These are phyloP conservation scores for Diplodia mutila DNA, from an alignment of 2,329 filamentous ascomycete species.

Conservation along the genomic window DNA sequence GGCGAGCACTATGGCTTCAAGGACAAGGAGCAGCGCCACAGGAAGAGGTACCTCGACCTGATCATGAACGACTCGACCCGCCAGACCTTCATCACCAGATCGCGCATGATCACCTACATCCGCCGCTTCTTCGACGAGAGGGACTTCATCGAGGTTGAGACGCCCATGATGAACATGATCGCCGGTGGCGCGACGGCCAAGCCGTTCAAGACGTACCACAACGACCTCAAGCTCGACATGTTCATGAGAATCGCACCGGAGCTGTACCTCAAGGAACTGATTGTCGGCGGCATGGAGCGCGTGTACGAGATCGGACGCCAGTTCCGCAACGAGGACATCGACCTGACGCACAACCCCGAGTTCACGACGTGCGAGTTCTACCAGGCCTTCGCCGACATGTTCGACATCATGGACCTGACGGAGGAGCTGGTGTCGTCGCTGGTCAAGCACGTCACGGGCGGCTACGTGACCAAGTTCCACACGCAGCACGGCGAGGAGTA, in stretches of 20 bases:
- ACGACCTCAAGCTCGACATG: conserved; percentile 91
- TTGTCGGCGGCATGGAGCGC: conserved; percentile 90
- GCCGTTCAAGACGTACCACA: conserved; percentile 95
- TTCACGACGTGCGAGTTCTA: conserved; percentile 99
- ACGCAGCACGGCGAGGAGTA: conserved; percentile 85
- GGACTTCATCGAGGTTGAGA: conserved; percentile 93
- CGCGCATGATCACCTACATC: conserved; percentile 87
- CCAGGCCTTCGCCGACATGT: conserved; percentile 72
- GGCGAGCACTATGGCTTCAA: conserved; percentile 93
- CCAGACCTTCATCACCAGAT: conserved; percentile 80
- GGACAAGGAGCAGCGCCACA: conserved; percentile 90
- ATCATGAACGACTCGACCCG: conserved; percentile 93
- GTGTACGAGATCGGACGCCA: conserved; percentile 96
- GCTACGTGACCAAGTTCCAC: conserved; percentile 82
- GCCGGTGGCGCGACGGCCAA: conserved; percentile 94
- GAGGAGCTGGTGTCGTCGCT: conserved; percentile 90
- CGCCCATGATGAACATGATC: conserved; percentile 95
- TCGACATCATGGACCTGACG: conserved; percentile 87
- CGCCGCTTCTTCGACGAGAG: conserved; percentile 84
- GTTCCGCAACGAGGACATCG: conserved; percentile 91
- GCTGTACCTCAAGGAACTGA: conserved; percentile 92
- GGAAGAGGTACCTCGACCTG: conserved; percentile 91
- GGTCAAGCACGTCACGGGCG: conserved; percentile 85
- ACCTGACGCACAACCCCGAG: conserved; percentile 95
- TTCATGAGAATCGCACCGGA: conserved; percentile 95